These are phyloP conservation scores for Tulasnella sp. DNA, from an alignment of 768 basidiomycete genomes.

Conservation along the genomic window DNA sequence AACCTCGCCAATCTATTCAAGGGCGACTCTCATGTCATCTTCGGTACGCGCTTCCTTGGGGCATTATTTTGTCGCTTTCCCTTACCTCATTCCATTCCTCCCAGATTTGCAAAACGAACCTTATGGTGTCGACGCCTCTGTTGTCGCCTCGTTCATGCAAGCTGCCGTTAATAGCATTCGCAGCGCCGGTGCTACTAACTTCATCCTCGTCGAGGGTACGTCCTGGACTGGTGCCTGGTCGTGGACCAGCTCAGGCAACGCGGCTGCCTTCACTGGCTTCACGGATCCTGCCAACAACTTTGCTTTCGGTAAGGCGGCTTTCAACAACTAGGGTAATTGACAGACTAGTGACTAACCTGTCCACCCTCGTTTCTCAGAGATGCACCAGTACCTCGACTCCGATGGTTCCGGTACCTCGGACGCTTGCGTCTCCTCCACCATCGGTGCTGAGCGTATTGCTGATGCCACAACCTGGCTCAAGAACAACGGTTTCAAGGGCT, in stretches of 20 bases:
- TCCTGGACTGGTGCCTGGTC: slow-evolving; percentile 61
- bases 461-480: slow-evolving; percentile 59
- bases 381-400: slow-evolving; percentile 68
- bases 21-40: slow-evolving; percentile 52
- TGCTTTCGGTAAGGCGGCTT: slow-evolving; percentile 47
- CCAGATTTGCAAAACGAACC: slow-evolving; percentile 54
- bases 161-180: slow-evolving; percentile 64
- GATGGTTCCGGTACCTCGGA: slow-evolving; percentile 53
- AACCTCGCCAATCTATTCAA: slow-evolving; percentile 54
- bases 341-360: background rate
- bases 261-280: slow-evolving; percentile 50
- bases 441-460: slow-evolving; percentile 55
- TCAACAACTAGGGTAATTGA: background rate
- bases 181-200: slow-evolving; percentile 54
- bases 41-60: slow-evolving; percentile 48
- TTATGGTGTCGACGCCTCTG: slow-evolving; percentile 51
- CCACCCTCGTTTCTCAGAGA: slow-evolving; percentile 42
- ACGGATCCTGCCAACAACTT: slow-evolving; percentile 60
- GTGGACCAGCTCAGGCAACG: slow-evolving; percentile 58
- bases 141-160: slow-evolving; percentile 57
- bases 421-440: slow-evolving; percentile 56
- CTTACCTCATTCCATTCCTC: slow-evolving; percentile 15
- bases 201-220: slow-evolving; percentile 44
- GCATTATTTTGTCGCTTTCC: background rate
- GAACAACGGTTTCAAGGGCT: slow-evolving; percentile 56